These are phyloP conservation scores for Jasminum sambac DNA, from an alignment of 257 asterid genomes.

Conservation along the genomic window DNA sequence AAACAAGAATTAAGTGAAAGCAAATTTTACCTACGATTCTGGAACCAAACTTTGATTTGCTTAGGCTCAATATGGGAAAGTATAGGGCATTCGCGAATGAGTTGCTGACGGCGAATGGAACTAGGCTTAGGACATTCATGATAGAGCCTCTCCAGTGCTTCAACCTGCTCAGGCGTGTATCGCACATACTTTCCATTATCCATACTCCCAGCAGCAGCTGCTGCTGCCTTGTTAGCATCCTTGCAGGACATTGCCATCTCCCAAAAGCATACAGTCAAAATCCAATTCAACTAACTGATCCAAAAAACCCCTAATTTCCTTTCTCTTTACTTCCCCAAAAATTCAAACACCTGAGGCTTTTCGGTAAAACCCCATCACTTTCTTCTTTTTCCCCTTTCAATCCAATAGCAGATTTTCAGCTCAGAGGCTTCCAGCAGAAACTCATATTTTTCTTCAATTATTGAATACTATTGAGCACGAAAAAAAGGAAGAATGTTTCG, in stretches of 20 bases:
- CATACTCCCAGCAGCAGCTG: slow-evolving; percentile 31
- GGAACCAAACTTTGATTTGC: slow-evolving; percentile 96
- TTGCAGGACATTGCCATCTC: slow-evolving; percentile 69
- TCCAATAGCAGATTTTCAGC: slow-evolving; percentile 12
- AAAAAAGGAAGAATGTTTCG: slow-evolving; percentile 16
- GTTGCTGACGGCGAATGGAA: slow-evolving; percentile 87
- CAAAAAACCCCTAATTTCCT: not conserved
- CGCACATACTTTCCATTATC: slow-evolving; percentile 84
- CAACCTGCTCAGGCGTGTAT: slow-evolving; percentile 88
- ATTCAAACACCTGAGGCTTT: slow-evolving; percentile 5
- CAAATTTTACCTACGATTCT: slow-evolving; percentile 66
- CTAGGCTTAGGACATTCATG: slow-evolving; percentile 92
- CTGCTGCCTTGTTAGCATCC: slow-evolving; percentile 54
- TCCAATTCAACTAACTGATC: slow-evolving; percentile 1
- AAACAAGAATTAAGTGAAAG: not conserved
- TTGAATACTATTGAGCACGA: slow-evolving; percentile 7
- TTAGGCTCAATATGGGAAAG: slow-evolving; percentile 79
- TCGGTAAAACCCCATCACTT: slow-evolving; percentile 18
- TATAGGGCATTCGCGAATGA: slow-evolving; percentile 82
- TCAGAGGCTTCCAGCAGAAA: slow-evolving; percentile 18
- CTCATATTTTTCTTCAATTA: not conserved
- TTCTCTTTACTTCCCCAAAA: slow-evolving; percentile 9
- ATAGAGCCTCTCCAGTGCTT: slow-evolving; percentile 88
- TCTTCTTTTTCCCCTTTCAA: not conserved
- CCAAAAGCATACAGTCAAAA: slow-evolving; percentile 22